These are phyloP conservation scores for Aspergillus neoniger DNA, from an alignment of 2,329 filamentous ascomycete species.

Conservation along the genomic window DNA sequence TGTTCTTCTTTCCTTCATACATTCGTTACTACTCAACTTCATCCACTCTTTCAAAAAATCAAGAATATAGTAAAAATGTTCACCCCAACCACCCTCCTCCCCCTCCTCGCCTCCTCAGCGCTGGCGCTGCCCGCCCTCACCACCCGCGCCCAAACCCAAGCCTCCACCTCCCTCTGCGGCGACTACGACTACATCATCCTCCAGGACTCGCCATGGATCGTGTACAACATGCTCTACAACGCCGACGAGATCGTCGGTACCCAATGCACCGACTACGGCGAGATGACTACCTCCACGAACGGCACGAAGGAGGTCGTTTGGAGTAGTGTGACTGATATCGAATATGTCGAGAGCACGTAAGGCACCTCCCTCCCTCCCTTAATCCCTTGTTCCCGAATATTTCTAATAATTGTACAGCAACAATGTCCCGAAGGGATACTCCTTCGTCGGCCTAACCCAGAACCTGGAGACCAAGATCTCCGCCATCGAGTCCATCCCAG, in stretches of 20 bases:
- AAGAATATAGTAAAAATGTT: neutral
- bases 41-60: too few species aligned
- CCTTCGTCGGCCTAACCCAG: conserved; percentile 48
- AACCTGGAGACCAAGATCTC: conserved; percentile 44
- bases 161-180: conserved; percentile 21
- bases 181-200: conserved; percentile 34
- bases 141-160: neutral
- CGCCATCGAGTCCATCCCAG: conserved; percentile 44
- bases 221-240: conserved; percentile 51
- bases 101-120: conserved; percentile 2
- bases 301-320: conserved; percentile 42
- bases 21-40: neutral
- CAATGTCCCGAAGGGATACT: conserved; percentile 49
- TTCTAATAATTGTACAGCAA: conserved; percentile 18
- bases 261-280: conserved; percentile 44
- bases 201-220: conserved; percentile 46
- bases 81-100: neutral
- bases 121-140: conserved; percentile 8
- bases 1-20: neutral
- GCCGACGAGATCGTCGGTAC: conserved; percentile 41
- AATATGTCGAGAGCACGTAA: conserved; percentile 31
- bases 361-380: neutral
- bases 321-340: conserved; percentile 44
- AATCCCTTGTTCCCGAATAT: neutral
- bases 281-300: conserved; percentile 28